Conservation (phyloP, 345 rosid genomes). For the Cochlearia excelsa region DNA sequence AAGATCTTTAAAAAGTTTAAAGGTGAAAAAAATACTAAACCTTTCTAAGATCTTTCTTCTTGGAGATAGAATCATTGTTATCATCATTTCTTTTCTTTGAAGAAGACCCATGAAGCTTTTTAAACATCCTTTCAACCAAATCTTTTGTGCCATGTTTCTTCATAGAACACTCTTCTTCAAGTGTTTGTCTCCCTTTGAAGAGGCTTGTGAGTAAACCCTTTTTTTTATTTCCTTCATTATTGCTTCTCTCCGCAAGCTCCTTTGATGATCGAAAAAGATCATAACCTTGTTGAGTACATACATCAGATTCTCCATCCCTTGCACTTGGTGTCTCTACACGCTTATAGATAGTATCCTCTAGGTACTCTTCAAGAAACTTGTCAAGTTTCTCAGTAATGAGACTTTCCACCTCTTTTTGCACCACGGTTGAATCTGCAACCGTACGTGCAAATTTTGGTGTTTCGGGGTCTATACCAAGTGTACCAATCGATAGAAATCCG, state of each 20-base stretch:
- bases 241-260: conserved; percentile 13
- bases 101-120: conserved; percentile 20
- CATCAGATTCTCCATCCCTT: too few species aligned
- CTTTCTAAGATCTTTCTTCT: conserved; percentile 32
- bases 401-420: too few species aligned
- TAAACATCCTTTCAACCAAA: neutral
- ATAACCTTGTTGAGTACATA: neutral
- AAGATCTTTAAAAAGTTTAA: neutral
- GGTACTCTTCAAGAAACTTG: too few species aligned
- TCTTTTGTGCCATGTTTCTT: conserved; percentile 19
- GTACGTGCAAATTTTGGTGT: conserved; percentile 29
- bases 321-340: too few species aligned
- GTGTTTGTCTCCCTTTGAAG: conserved; percentile 16
- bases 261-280: neutral
- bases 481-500: conserved; percentile 32
- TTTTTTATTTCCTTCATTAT: neutral
- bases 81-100: conserved; percentile 3
- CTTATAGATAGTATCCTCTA: too few species aligned
- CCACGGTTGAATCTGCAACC: neutral
- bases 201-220: conserved; percentile 13
- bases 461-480: conserved; percentile 32
- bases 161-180: neutral
- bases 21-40: conserved; percentile 8
- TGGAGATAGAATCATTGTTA: conserved; percentile 7
- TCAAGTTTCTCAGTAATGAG: too few species aligned